Evolutionary conservation across 257 asterid species (phyloP).

Genomic region (Jacaranda copaia): DNA sequence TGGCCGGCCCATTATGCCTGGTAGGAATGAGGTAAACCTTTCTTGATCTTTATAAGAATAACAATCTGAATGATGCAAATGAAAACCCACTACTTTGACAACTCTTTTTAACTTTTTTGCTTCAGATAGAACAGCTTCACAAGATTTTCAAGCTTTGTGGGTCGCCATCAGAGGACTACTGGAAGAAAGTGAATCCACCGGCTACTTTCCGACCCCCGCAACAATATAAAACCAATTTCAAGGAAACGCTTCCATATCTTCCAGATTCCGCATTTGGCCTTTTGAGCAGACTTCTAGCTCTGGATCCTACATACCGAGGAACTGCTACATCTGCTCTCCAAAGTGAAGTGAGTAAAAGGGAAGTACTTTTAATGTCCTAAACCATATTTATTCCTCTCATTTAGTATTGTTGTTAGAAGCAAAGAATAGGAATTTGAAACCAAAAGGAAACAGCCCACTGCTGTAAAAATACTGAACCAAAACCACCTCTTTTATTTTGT

Average conservation of each 20-base stretch:
- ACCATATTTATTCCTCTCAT: too few species aligned
- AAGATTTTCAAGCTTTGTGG: slow-evolving; percentile 87
- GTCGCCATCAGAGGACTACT: slow-evolving; percentile 77
- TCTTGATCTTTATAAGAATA: slow-evolving; percentile 17
- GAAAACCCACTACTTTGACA: neutral
- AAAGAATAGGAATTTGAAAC: too few species aligned
- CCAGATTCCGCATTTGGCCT: slow-evolving; percentile 63
- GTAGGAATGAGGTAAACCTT: slow-evolving; percentile 71
- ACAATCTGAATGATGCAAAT: neutral
- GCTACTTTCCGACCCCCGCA: slow-evolving; percentile 76
- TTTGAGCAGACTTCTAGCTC: slow-evolving; percentile 60
- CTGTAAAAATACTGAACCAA: too few species aligned
- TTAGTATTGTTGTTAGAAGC: too few species aligned
- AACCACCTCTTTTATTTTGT: too few species aligned
- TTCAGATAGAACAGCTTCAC: slow-evolving; percentile 83
- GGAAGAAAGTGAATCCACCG: slow-evolving; percentile 78
- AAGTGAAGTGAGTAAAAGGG: slow-evolving; percentile 53
- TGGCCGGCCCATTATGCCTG: slow-evolving; percentile 82
- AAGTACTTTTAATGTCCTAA: neutral
- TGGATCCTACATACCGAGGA: slow-evolving; percentile 71
- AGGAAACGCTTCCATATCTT: slow-evolving; percentile 56
- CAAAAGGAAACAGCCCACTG: too few species aligned
- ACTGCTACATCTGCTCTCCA: slow-evolving; percentile 64
- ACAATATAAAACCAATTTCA: slow-evolving; percentile 60
- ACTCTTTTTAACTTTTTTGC: neutral